Evolutionary conservation across 768 basidiomycete species (phyloP).

Genomic region (Aureoboletus auriporus): DNA sequence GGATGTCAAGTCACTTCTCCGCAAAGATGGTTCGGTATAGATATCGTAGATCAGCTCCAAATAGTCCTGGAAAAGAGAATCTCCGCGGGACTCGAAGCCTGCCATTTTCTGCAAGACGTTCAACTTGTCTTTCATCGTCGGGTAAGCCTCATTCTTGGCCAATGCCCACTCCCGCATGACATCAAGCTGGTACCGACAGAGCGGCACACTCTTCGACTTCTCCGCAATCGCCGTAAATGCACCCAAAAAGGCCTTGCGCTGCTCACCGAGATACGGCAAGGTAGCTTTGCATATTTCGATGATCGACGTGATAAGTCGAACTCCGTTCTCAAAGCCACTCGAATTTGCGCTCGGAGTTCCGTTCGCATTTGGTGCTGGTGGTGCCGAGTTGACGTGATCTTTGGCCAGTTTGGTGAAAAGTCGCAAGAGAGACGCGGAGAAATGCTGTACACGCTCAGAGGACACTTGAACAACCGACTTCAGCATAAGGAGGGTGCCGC

Average conservation of each 20-base stretch:
- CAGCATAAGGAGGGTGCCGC: slow-evolving; percentile 82
- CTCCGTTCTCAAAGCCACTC: slow-evolving; percentile 52
- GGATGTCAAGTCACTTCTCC: slow-evolving; percentile 90
- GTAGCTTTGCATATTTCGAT: slow-evolving; percentile 83
- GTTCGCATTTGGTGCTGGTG: slow-evolving; percentile 6
- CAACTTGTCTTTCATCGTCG: slow-evolving; percentile 95
- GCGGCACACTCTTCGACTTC: slow-evolving; percentile 74
- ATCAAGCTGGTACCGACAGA: slow-evolving; percentile 84
- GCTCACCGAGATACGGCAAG: slow-evolving; percentile 81
- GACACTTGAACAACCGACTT: slow-evolving; percentile 77
- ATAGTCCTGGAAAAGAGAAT: slow-evolving; percentile 77
- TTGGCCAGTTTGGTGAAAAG: slow-evolving; percentile 81
- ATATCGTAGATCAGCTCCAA: slow-evolving; percentile 91
- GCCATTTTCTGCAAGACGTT: slow-evolving; percentile 86
- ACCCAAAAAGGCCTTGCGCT: slow-evolving; percentile 75
- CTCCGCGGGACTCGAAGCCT: slow-evolving; percentile 72
- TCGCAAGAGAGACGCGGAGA: slow-evolving; percentile 72
- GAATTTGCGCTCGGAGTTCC: slow-evolving; percentile 20
- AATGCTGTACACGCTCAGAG: slow-evolving; percentile 81
- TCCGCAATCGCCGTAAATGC: slow-evolving; percentile 80
- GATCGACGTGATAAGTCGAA: slow-evolving; percentile 68
- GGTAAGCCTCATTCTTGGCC: slow-evolving; percentile 77
- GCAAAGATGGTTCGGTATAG: slow-evolving; percentile 80
- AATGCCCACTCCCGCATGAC: slow-evolving; percentile 89
- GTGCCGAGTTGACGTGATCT: slow-evolving; percentile 70